A percentile compares a stretch with the other conserved stretches of the same genome.
Conservation (phyloP, 78 protist genomes). For the Dictyostelium purpureum region DNA sequence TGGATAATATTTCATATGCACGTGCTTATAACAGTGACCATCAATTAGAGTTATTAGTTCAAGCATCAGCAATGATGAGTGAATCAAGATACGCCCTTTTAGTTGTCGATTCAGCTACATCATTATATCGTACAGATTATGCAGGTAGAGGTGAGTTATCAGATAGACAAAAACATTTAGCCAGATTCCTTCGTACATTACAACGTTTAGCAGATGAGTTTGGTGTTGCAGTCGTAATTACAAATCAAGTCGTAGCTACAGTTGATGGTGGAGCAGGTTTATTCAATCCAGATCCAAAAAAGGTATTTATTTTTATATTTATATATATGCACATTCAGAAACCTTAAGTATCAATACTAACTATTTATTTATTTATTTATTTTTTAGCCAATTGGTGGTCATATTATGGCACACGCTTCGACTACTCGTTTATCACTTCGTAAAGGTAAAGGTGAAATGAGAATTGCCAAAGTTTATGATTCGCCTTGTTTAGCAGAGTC, state of each 20-base stretch:
- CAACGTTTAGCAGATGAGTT: conserved; percentile 97
- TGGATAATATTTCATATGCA: conserved; percentile 99
- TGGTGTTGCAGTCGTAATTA: conserved; percentile 98
- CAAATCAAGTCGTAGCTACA: conserved; percentile 99
- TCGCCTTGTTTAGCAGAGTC: conserved; percentile 97
- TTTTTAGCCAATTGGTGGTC: conserved; percentile 99
- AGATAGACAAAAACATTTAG: conserved; percentile 98
- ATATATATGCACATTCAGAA: no score
- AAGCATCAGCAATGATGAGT: conserved; percentile 99
- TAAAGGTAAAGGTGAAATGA: conserved; percentile 98
- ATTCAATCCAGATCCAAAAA: conserved; percentile 78
- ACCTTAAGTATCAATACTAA: conserved; percentile 65
- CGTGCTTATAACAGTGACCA: conserved; percentile 99
- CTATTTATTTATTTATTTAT: no score
- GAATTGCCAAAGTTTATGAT: conserved; percentile 98
- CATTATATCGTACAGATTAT: conserved; percentile 98
- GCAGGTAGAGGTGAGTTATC: conserved; percentile 98
- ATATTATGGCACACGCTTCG: conserved; percentile 99
- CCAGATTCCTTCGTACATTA: conserved; percentile 95
- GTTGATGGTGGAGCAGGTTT: conserved; percentile 66
- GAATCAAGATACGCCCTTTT: conserved; percentile 95
- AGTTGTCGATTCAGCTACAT: conserved; percentile 98
- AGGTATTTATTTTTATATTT: no score
- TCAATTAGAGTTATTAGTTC: conserved; percentile 92
- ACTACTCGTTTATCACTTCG: conserved; percentile 97